Conservation (phyloP, 208 protist genomes). For the Wallacemonas sp. region DNA sequence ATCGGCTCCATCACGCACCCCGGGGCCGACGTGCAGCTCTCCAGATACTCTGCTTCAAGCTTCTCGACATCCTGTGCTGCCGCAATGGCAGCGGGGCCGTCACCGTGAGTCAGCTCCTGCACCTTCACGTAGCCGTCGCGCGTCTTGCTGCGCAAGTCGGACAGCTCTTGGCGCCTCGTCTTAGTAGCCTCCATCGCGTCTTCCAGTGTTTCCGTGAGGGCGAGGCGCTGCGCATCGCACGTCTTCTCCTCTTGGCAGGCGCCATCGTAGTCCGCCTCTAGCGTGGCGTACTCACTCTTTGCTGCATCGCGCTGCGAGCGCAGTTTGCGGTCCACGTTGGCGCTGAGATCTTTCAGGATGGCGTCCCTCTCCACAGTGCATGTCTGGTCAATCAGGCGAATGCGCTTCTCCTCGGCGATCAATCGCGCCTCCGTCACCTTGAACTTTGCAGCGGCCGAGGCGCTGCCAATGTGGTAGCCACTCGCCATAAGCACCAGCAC, state of each 20-base stretch:
- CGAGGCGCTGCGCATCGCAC: too few species aligned
- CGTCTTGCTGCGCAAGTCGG: background rate
- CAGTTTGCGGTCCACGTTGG: too few species aligned
- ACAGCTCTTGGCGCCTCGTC: background rate
- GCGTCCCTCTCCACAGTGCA: background rate
- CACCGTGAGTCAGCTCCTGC: background rate
- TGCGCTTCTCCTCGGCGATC: background rate
- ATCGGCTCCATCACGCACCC: background rate
- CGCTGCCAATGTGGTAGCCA: slow-evolving; percentile 11
- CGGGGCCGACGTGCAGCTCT: background rate
- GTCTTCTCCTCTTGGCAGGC: too few species aligned
- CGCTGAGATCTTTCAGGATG: background rate
- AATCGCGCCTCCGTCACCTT: background rate
- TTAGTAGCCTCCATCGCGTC: background rate
- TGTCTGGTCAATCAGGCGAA: background rate
- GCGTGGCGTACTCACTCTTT: too few species aligned
- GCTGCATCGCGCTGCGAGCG: too few species aligned
- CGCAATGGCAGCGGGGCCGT: slow-evolving; percentile 6
- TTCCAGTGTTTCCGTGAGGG: background rate
- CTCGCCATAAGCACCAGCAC: slow-evolving; percentile 7
- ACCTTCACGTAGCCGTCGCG: background rate
- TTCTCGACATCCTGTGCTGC: background rate
- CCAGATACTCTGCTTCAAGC: background rate
- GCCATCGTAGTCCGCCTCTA: too few species aligned
- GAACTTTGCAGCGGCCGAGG: background rate